phyloP scores from a whole-genome alignment of 2,329 filamentous ascomycete species.

The Juglanconis juglandina region DNA sequence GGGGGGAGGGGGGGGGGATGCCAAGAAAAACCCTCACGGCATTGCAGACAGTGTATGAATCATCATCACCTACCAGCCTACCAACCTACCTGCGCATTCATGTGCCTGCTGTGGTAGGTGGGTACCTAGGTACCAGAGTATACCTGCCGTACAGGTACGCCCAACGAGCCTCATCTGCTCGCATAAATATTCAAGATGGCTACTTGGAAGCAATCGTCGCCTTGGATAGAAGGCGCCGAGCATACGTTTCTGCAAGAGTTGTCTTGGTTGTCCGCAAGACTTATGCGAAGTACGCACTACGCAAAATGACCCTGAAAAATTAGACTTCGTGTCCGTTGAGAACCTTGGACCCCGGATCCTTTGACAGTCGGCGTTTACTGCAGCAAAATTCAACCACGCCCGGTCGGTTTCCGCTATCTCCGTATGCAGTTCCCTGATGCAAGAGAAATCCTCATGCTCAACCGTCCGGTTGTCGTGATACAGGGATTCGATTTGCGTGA shows the following conservation, averaged over 20 bases:
- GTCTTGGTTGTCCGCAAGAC: too few species aligned
- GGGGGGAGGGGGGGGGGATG: not conserved
- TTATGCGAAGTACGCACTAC: not conserved
- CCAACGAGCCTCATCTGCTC: too few species aligned
- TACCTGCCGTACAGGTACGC: too few species aligned
- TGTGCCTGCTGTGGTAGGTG: too few species aligned
- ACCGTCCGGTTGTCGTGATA: constrained; percentile 7
- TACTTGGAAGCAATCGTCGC: too few species aligned
- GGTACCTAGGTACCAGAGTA: too few species aligned
- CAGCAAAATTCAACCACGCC: not conserved
- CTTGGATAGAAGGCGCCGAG: too few species aligned
- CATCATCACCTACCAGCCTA: not conserved
- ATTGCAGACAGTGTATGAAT: not conserved
- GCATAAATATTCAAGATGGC: too few species aligned
- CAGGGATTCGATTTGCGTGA: constrained; percentile 17
- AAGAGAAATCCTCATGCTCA: not conserved
- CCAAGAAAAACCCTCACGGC: not conserved
- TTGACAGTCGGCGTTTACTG: not conserved
- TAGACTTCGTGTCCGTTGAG: not conserved
- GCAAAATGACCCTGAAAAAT: not conserved
- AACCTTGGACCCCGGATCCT: not conserved
- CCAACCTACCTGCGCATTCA: too few species aligned
- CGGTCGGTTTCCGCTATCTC: constrained; percentile 1
- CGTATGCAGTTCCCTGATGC: not conserved
- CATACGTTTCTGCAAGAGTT: too few species aligned